phyloP scores from a whole-genome alignment of 2,329 filamentous ascomycete species.

The Colletotrichum costaricense region DNA sequence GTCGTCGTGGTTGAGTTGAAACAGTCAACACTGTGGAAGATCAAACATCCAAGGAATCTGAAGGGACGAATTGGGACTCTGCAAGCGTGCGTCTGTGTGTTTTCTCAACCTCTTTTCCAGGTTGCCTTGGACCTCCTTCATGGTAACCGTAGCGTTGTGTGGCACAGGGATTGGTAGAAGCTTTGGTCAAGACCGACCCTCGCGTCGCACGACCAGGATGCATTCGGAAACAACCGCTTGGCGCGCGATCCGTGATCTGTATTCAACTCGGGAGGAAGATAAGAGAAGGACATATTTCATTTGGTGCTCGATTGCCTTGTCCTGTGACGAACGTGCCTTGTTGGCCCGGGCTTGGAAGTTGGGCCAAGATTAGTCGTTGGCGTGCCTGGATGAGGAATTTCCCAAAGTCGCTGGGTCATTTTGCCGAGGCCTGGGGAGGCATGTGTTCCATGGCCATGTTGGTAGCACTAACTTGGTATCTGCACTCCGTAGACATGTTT shows the following conservation, averaged over 20 bases:
- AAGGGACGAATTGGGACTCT: conserved; percentile 10
- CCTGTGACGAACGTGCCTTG: not conserved
- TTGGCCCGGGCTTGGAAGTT: conserved; percentile 1
- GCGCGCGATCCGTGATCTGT: conserved; percentile 31
- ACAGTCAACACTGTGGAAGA: conserved; percentile 23
- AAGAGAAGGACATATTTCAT: not conserved
- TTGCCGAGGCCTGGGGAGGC: conserved; percentile 19
- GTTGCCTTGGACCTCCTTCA: not conserved
- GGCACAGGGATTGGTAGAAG: conserved; percentile 27
- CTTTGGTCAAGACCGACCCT: conserved; percentile 34
- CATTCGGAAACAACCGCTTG: conserved; percentile 34
- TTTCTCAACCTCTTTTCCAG: not conserved
- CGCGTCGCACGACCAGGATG: conserved; percentile 34
- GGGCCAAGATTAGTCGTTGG: not conserved
- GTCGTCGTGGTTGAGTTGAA: conserved; percentile 29
- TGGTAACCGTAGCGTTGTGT: conserved; percentile 3
- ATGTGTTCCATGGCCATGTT: not conserved
- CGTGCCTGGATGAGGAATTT: not conserved
- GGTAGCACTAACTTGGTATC: too few relatives aligned
- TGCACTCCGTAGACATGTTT: too few relatives aligned
- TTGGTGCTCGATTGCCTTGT: not conserved
- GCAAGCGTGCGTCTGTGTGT: not conserved
- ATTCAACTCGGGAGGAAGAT: not conserved
- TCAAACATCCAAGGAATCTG: conserved; percentile 27
- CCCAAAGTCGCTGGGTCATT: conserved; percentile 12